These are phyloP conservation scores for Epichloe typhina DNA, from an alignment of 2,329 filamentous ascomycete genomes.

Conservation along the genomic window DNA sequence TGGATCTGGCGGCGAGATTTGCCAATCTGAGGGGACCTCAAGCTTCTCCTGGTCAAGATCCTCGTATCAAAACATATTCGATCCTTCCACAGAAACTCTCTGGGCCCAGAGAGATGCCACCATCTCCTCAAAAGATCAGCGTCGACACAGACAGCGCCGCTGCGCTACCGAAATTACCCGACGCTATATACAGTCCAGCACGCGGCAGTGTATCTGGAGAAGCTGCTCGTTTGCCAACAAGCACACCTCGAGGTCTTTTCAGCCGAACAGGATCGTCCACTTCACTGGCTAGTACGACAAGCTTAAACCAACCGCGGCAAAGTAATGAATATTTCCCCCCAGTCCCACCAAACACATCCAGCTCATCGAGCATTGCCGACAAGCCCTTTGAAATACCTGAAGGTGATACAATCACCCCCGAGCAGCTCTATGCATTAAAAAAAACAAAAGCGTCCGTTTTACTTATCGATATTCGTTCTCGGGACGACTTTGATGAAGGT, in stretches of 20 bases:
- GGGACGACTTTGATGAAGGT: slow-evolving; percentile 72
- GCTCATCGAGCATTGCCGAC: slow-evolving; percentile 20
- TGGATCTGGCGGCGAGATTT: slow-evolving; percentile 44
- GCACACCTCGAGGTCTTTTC: slow-evolving; percentile 50
- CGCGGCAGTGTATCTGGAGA: slow-evolving; percentile 56
- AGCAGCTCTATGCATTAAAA: slow-evolving; percentile 60
- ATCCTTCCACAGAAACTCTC: slow-evolving; percentile 25
- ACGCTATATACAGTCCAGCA: slow-evolving; percentile 67
- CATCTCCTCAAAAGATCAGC: slow-evolving; percentile 25
- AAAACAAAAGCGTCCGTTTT: slow-evolving; percentile 48
- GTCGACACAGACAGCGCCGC: slow-evolving; percentile 37
- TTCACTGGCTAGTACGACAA: slow-evolving; percentile 21
- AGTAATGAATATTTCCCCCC: slow-evolving; percentile 18
- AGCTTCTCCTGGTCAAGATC: slow-evolving; percentile 32
- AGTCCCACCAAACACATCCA: slow-evolving; percentile 14
- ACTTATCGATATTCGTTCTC: slow-evolving; percentile 71
- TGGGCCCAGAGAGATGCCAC: slow-evolving; percentile 42
- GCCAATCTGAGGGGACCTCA: slow-evolving; percentile 37
- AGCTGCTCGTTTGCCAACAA: slow-evolving; percentile 50
- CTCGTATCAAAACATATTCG: slow-evolving; percentile 37
- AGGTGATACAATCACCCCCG: slow-evolving; percentile 47
- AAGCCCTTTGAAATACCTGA: slow-evolving; percentile 36
- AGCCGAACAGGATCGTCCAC: slow-evolving; percentile 43
- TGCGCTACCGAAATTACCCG: slow-evolving; percentile 55
- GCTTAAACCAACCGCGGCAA: slow-evolving; percentile 15